phyloP scores from a whole-genome alignment of 495 filamentous ascomycete genomes.

The Aspergillus ellipticus region DNA sequence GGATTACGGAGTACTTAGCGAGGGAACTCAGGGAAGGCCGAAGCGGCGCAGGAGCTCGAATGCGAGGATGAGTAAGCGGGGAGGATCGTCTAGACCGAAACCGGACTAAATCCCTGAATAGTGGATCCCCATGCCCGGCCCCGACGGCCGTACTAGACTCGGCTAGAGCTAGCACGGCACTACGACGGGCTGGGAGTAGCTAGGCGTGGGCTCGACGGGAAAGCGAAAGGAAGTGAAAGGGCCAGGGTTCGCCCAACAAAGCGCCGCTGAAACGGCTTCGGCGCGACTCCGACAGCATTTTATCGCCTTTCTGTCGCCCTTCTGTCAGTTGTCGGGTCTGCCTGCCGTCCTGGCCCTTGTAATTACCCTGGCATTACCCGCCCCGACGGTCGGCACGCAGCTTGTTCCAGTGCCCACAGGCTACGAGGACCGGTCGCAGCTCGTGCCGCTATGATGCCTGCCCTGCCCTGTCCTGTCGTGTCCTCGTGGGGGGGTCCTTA shows the following conservation, averaged over 20 bases:
- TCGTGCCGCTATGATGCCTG: slow-evolving; percentile 12
- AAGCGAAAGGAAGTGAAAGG: too few species aligned
- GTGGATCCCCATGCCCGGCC: too few species aligned
- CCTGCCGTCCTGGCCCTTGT: slow-evolving; percentile 12
- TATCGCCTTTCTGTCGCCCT: not conserved
- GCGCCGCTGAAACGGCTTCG: slow-evolving; percentile 4
- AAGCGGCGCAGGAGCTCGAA: not conserved
- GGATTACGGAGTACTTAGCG: too few species aligned
- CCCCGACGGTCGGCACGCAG: slow-evolving; percentile 8
- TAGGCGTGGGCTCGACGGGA: too few species aligned
- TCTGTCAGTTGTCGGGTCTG: slow-evolving; percentile 2
- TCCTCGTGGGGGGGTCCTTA: slow-evolving; percentile 9
- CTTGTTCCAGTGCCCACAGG: too few species aligned
- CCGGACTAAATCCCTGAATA: not conserved
- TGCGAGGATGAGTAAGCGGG: not conserved
- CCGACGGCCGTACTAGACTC: too few species aligned
- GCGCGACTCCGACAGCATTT: not conserved
- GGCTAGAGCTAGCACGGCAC: too few species aligned
- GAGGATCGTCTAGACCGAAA: not conserved
- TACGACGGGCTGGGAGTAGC: too few species aligned
- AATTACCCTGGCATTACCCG: not conserved
- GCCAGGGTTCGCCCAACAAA: not conserved
- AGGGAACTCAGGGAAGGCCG: too few species aligned
- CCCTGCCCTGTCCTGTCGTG: not conserved
- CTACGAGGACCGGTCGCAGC: slow-evolving; percentile 8